Percentiles rank a stretch among this genome's conserved stretches.
phyloP scores from a whole-genome alignment of 2,329 filamentous ascomycete genomes.

The Colletotrichum karsti region DNA sequence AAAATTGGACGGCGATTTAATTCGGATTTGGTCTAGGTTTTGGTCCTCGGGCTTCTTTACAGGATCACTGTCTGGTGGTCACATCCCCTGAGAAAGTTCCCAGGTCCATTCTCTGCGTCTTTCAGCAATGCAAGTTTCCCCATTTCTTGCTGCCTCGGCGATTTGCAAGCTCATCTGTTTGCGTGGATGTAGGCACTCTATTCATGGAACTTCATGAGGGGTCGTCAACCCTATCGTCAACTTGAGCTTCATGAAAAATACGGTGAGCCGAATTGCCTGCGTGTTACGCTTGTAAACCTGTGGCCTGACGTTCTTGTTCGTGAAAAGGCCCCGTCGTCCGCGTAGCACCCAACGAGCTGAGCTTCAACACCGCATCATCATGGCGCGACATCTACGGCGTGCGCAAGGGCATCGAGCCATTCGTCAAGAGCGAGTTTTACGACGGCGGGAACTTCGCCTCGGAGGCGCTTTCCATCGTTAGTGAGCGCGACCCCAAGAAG shows the following conservation, averaged over 20 bases:
- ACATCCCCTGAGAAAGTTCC: background rate
- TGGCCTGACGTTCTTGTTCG: too few relatives aligned
- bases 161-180: background rate
- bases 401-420: conserved; percentile 12
- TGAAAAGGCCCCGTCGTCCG: conserved; percentile 53
- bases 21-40: background rate
- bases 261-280: background rate
- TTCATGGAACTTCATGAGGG: background rate
- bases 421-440: conserved; percentile 38
- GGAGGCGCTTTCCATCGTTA: conserved; percentile 36
- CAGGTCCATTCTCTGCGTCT: background rate
- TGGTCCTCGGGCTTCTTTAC: background rate
- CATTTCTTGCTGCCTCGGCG: background rate
- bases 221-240: background rate
- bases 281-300: background rate
- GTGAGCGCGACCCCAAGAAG: conserved; percentile 35
- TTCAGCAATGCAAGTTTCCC: background rate
- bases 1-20: too few relatives aligned
- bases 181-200: background rate
- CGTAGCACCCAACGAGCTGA: conserved; percentile 54
- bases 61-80: background rate
- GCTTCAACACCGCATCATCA: conserved; percentile 44
- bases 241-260: background rate
- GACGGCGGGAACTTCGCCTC: conserved; percentile 36
- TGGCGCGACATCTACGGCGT: conserved; percentile 52